These are phyloP conservation scores for Yarrowia porcina DNA, from an alignment of 805 yeast genomes.

Conservation along the genomic window DNA sequence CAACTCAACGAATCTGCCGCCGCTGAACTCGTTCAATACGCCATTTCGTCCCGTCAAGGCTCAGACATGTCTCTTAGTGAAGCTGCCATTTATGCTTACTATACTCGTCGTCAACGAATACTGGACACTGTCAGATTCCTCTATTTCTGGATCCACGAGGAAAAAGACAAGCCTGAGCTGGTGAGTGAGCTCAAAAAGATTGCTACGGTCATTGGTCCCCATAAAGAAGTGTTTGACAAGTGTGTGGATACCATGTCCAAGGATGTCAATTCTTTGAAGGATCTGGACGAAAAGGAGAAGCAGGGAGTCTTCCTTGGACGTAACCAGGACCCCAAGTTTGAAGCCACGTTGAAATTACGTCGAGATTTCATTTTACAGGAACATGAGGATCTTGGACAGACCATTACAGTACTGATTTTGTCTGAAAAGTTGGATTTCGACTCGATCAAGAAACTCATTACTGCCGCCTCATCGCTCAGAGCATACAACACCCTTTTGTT, in stretches of 20 bases:
- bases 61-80: conserved; percentile 39
- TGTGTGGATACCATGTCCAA: conserved; percentile 54
- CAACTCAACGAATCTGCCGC: conserved; percentile 72
- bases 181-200: conserved; percentile 13
- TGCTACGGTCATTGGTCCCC: conserved; percentile 17
- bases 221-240: conserved; percentile 40
- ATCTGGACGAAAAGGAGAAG: conserved; percentile 50
- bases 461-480: conserved; percentile 48
- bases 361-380: conserved; percentile 60
- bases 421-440: conserved; percentile 37
- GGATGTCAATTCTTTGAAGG: conserved; percentile 55
- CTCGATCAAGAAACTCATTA: conserved; percentile 37
- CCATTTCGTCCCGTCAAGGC: conserved; percentile 42
- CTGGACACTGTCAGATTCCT: conserved; percentile 44
- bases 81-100: conserved; percentile 63
- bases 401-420: conserved; percentile 50
- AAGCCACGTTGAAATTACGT: conserved; percentile 52
- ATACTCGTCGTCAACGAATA: conserved; percentile 67
- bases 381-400: conserved; percentile 70
- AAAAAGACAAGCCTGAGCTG: neutral
- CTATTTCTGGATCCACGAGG: conserved; percentile 23
- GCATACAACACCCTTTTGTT: conserved; percentile 62
- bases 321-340: conserved; percentile 44
- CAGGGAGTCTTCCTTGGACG: conserved; percentile 52
- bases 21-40: conserved; percentile 61